A percentile compares a stretch with the other conserved stretches of the same genome.
Evolutionary conservation across 805 yeast species (phyloP).

Genomic region (Brettanomyces nanus): DNA sequence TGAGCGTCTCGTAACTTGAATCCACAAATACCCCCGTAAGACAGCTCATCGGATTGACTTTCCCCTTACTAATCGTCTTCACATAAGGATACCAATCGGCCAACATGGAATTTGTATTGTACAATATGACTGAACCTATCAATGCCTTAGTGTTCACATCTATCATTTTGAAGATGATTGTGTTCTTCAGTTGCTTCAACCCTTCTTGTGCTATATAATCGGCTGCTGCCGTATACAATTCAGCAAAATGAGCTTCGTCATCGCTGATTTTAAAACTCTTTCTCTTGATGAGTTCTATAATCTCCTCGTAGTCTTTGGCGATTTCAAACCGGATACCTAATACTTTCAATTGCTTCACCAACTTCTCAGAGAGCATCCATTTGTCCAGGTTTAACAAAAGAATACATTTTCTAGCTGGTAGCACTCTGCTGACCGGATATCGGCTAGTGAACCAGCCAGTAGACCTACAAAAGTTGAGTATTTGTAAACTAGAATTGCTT

Average conservation of each 20-base stretch:
- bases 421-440: constrained; percentile 6
- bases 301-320: constrained; percentile 35
- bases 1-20: constrained; percentile 42
- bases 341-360: constrained; percentile 45
- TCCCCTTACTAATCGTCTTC: constrained; percentile 29
- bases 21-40: constrained; percentile 46
- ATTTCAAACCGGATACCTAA: constrained; percentile 51
- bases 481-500: constrained; percentile 4
- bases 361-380: constrained; percentile 49
- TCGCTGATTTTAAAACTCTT: constrained; percentile 6
- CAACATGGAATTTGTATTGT: constrained; percentile 37
- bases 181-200: constrained; percentile 15
- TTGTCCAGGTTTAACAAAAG: constrained; percentile 34
- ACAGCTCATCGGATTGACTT: background rate
- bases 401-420: constrained; percentile 18
- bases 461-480: constrained; percentile 27
- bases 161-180: constrained; percentile 40
- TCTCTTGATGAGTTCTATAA: constrained; percentile 32
- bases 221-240: constrained; percentile 32
- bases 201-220: constrained; percentile 19
- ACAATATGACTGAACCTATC: constrained; percentile 43
- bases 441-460: constrained; percentile 34
- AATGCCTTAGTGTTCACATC: constrained; percentile 45
- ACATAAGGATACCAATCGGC: constrained; percentile 45
- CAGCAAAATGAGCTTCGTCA: constrained; percentile 20